These are phyloP conservation scores for Colletotrichum melonis DNA, from an alignment of 2,329 filamentous ascomycete genomes.

Conservation along the genomic window DNA sequence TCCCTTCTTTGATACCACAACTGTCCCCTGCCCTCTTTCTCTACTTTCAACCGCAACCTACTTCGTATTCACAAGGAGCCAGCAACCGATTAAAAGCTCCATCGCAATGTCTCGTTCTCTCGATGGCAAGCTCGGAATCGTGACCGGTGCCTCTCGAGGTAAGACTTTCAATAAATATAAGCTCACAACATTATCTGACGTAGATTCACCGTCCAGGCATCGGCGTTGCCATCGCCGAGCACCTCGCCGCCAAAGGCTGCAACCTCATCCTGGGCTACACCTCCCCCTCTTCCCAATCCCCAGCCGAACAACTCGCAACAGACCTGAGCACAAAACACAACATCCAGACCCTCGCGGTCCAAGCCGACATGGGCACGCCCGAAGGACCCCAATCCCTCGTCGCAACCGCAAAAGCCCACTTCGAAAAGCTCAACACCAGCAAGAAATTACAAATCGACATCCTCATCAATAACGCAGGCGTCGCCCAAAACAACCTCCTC, in stretches of 20 bases:
- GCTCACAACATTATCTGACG: not conserved
- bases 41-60: not conserved
- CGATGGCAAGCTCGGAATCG: constrained; percentile 82
- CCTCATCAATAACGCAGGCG: constrained; percentile 87
- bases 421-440: constrained; percentile 45
- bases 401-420: constrained; percentile 62
- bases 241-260: constrained; percentile 78
- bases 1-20: not conserved
- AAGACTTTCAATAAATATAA: constrained; percentile 36
- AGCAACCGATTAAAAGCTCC: not conserved
- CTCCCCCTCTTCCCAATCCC: constrained; percentile 48
- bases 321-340: constrained; percentile 67
- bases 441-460: constrained; percentile 79
- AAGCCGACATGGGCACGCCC: constrained; percentile 77
- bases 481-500: constrained; percentile 72
- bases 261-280: constrained; percentile 79
- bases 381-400: constrained; percentile 71
- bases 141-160: constrained; percentile 86
- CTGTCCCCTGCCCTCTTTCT: not conserved
- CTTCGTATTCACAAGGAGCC: not conserved
- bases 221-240: constrained; percentile 71
- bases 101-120: constrained; percentile 55
- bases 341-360: constrained; percentile 71
- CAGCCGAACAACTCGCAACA: constrained; percentile 71
- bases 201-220: constrained; percentile 69